Evolutionary conservation across 176 grass and related monocot species (phyloP).

Genomic region (Cocos nucifera): DNA sequence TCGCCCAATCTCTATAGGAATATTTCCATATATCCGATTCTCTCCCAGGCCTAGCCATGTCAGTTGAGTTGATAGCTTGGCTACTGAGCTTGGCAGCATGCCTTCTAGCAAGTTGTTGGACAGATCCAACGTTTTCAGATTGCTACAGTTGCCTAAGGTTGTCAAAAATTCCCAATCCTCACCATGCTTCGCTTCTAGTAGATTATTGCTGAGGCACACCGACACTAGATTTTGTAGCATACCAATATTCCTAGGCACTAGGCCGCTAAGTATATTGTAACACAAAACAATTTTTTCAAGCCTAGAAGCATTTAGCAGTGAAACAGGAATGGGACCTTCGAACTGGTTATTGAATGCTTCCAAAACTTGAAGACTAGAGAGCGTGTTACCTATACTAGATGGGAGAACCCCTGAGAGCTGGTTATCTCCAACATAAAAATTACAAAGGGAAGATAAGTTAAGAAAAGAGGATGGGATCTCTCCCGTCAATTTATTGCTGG

Average conservation of each 20-base stretch:
- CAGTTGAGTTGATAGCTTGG: constrained; percentile 31
- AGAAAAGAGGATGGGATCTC: constrained; percentile 35
- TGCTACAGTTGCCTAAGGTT: constrained; percentile 26
- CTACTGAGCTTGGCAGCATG: constrained; percentile 16
- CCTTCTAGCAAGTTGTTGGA: constrained; percentile 31
- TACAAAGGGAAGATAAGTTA: not conserved
- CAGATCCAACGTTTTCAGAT: constrained; percentile 9
- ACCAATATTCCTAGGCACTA: constrained; percentile 19
- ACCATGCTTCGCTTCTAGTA: constrained; percentile 13
- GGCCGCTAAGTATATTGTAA: constrained; percentile 7
- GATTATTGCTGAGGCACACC: constrained; percentile 29
- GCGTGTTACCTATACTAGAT: constrained; percentile 3
- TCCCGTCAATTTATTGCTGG: constrained; percentile 22
- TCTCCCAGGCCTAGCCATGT: constrained; percentile 2
- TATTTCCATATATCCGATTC: constrained; percentile 26
- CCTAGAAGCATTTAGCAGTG: constrained; percentile 4
- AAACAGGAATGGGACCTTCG: constrained; percentile 19
- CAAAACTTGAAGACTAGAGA: not conserved
- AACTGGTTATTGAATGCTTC: not conserved
- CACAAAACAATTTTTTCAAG: not conserved
- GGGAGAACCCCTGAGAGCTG: constrained; percentile 16
- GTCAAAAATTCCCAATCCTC: constrained; percentile 31
- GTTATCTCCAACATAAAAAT: constrained; percentile 10
- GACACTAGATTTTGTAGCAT: constrained; percentile 18
- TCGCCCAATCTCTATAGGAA: constrained; percentile 22